Conservation (phyloP, 495 filamentous ascomycete genomes). For the Hypoxylon perforatum region DNA sequence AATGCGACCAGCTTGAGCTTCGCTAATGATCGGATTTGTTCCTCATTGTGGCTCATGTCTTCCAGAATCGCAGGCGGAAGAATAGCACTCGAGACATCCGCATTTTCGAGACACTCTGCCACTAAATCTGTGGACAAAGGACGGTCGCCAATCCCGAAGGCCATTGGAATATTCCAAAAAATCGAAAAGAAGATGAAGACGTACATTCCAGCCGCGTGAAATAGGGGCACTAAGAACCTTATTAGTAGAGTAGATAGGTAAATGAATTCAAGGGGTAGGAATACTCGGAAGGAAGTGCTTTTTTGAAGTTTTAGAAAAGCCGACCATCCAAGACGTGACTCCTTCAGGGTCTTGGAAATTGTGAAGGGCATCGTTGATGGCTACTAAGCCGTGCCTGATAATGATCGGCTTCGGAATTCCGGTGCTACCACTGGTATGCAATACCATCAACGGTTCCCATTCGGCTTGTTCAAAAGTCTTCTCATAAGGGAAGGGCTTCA, state of each 20-base stretch:
- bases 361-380: slow-evolving; percentile 52
- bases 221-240: slow-evolving; percentile 49
- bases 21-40: slow-evolving; percentile 40
- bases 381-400: slow-evolving; percentile 59
- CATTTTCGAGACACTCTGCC: slow-evolving; percentile 47
- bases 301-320: slow-evolving; percentile 12
- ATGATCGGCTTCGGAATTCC: slow-evolving; percentile 66
- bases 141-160: slow-evolving; percentile 50
- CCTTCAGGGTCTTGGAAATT: slow-evolving; percentile 40
- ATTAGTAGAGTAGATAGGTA: slow-evolving; percentile 13
- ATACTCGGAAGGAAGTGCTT: slow-evolving; percentile 34
- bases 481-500: slow-evolving; percentile 51
- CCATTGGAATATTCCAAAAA: slow-evolving; percentile 47
- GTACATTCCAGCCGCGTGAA: slow-evolving; percentile 50
- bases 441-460: slow-evolving; percentile 58
- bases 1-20: slow-evolving; percentile 49
- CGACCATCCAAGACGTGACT: slow-evolving; percentile 32
- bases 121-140: slow-evolving; percentile 51
- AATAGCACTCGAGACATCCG: slow-evolving; percentile 44
- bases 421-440: slow-evolving; percentile 73
- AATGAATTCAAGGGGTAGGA: neutral
- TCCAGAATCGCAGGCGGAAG: slow-evolving; percentile 58
- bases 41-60: slow-evolving; percentile 51
- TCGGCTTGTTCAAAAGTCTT: slow-evolving; percentile 58
- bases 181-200: slow-evolving; percentile 40